A percentile compares a stretch with the other conserved stretches of the same genome.
phyloP scores from a whole-genome alignment of 1,139 yeast genomes.

The Williopsis jadinii region DNA sequence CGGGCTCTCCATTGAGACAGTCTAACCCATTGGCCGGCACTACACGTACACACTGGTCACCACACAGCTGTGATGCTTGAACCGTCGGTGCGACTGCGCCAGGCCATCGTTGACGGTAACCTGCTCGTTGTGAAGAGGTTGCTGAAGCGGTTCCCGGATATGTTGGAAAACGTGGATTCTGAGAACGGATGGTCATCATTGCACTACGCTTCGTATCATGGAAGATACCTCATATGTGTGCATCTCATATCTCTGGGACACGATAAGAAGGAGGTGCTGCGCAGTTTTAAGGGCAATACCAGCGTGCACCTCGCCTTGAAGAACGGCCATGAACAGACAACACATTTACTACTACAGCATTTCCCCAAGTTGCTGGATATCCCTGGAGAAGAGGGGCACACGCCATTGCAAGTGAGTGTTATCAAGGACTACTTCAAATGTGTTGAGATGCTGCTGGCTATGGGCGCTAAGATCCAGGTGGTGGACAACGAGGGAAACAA shows the following conservation, averaged over 20 bases:
- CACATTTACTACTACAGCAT: slow-evolving; percentile 76
- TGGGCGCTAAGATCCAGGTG: slow-evolving; percentile 68
- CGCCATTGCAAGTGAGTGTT: slow-evolving; percentile 75
- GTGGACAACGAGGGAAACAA: slow-evolving; percentile 66
- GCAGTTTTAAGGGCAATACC: slow-evolving; percentile 62
- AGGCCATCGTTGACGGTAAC: slow-evolving; percentile 68
- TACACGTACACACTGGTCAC: too few species aligned
- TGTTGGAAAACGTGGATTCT: slow-evolving; percentile 68
- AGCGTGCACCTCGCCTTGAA: slow-evolving; percentile 71
- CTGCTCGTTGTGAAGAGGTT: slow-evolving; percentile 66
- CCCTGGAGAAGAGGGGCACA: slow-evolving; percentile 48
- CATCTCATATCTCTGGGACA: slow-evolving; percentile 45
- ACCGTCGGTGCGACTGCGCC: slow-evolving; percentile 63
- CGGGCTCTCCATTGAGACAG: too few species aligned
- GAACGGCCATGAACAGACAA: slow-evolving; percentile 70
- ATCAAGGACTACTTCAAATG: slow-evolving; percentile 63
- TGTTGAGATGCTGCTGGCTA: slow-evolving; percentile 60
- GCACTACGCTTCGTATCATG: slow-evolving; percentile 81
- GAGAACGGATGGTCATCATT: slow-evolving; percentile 82
- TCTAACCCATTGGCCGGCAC: too few species aligned
- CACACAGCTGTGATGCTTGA: slow-evolving; percentile 37
- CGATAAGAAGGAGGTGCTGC: slow-evolving; percentile 39
- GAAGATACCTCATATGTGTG: slow-evolving; percentile 74
- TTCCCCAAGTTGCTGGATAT: slow-evolving; percentile 64
- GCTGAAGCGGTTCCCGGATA: slow-evolving; percentile 64